Base-by-base conservation (phyloP, 768 basidiomycete genomes). In the Mycena galopus region DNA sequence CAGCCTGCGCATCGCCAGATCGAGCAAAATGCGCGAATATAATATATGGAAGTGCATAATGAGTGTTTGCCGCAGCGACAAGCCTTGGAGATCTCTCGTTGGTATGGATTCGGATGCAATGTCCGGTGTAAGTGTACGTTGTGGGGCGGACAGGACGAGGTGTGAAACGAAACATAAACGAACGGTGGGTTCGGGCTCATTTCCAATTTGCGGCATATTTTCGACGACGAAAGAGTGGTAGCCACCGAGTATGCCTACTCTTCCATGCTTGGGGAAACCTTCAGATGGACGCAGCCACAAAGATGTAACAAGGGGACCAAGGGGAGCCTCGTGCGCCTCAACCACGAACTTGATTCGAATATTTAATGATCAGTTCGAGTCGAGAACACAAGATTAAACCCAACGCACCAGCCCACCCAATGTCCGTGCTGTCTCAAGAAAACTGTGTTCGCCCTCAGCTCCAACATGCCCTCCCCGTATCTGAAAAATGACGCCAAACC, bases 141-240 rank as follows among this genome's bases (percentile, higher is more conserved):
- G 25, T 17, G 59, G 17, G 44, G 66, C 23, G 23, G 67, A 61
- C 1, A 67, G 32, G 12, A 64, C 47, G 29, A 70, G 55, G 21
- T 70, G 61, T 14, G 61, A 70, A 9, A 58, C 55, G 17, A 70
- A 70, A 25, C 35, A 63, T 14, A 70, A 55, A 17, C 62, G 61
- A 16, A 39, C 69, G 23, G 39, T 47, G 5, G 57, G 66, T 32
- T 53, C 16, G 51, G 35, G 12, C 16, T 35, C 56, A 30, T 57
- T 32, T 21, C 17, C 9, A n/a, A 37, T 9, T 11, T 60, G 35
- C 23, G 25, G 23, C 37, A 14, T 23, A 23, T 70, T 62, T 39
- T 70, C 32, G 17, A 69, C 51, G 29, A 50, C 61, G 53, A 69
- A 69, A 3, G 68, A 63, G 32, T 69, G 68, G 29, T 69, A 69